These are phyloP conservation scores for Kuraishia molischiana DNA, from an alignment of 805 yeast species.

Conservation along the genomic window DNA sequence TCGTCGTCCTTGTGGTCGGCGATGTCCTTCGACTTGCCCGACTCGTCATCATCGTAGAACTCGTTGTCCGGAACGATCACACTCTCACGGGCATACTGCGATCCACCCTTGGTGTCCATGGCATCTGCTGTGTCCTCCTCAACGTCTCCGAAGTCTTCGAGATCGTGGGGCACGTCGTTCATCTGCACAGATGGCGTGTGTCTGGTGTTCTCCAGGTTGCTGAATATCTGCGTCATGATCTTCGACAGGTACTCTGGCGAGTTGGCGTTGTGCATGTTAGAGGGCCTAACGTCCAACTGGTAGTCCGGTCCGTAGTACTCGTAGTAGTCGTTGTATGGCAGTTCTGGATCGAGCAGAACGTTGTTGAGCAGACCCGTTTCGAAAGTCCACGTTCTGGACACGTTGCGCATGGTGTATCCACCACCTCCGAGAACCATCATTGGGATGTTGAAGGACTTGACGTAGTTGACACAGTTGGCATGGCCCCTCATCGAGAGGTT, in stretches of 20 bases:
- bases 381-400: slow-evolving; percentile 89
- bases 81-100: slow-evolving; percentile 74
- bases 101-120: slow-evolving; percentile 86
- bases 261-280: slow-evolving; percentile 95
- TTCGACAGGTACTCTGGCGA: slow-evolving; percentile 86
- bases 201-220: slow-evolving; percentile 80
- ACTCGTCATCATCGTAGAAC: slow-evolving; percentile 56
- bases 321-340: slow-evolving; percentile 92
- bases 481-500: slow-evolving; percentile 90
- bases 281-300: slow-evolving; percentile 86
- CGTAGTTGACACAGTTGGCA: slow-evolving; percentile 89
- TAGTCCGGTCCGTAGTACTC: slow-evolving; percentile 98
- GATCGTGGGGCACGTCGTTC: slow-evolving; percentile 80
- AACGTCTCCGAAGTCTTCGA: slow-evolving; percentile 79
- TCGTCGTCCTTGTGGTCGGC: slow-evolving; percentile 9
- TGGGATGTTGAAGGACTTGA: slow-evolving; percentile 79
- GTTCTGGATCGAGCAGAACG: slow-evolving; percentile 62
- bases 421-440: slow-evolving; percentile 96
- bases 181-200: slow-evolving; percentile 96
- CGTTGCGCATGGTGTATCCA: slow-evolving; percentile 96
- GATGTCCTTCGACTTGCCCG: slow-evolving; percentile 14
- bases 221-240: slow-evolving; percentile 64
- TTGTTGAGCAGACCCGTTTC: slow-evolving; percentile 87
- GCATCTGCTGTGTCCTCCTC: slow-evolving; percentile 77
- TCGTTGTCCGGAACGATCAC: slow-evolving; percentile 65